Conservation (phyloP, 2,329 filamentous ascomycete genomes). For the Apiospora arundinis region DNA sequence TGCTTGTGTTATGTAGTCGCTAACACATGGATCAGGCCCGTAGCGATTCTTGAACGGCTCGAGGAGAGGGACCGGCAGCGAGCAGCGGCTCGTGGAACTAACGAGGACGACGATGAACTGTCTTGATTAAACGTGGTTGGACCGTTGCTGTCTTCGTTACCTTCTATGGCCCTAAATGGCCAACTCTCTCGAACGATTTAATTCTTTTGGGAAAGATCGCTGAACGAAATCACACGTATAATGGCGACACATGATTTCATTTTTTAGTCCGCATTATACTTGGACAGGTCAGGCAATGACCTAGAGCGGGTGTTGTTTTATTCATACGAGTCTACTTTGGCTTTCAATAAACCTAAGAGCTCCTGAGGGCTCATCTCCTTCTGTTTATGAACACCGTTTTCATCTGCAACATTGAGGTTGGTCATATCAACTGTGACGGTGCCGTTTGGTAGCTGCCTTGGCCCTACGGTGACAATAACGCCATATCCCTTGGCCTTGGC, state of each 20-base stretch:
- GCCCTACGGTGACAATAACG: conserved; percentile 75
- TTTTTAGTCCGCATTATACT: neutral
- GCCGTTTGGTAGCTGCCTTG: conserved; percentile 64
- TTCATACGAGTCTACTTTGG: conserved; percentile 31
- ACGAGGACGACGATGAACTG: conserved; percentile 40
- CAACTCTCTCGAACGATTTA: neutral
- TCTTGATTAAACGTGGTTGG: neutral
- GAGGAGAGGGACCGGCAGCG: conserved; percentile 35
- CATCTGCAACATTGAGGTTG: conserved; percentile 36
- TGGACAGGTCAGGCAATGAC: neutral
- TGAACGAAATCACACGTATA: neutral
- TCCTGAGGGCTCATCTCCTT: conserved; percentile 17
- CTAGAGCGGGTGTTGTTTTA: neutral
- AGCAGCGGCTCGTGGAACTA: conserved; percentile 27
- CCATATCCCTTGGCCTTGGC: conserved; percentile 77
- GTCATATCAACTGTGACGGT: conserved; percentile 59
- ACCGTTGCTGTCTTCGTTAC: neutral
- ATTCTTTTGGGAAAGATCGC: neutral
- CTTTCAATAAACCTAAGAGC: conserved; percentile 10
- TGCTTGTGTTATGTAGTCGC: neutral
- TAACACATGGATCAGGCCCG: conserved; percentile 28
- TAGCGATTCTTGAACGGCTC: conserved; percentile 37
- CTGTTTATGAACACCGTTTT: neutral
- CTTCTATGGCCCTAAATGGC: too few relatives aligned
- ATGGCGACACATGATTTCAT: neutral